Evolutionary conservation across 192 early-diverging fungal genomes (phyloP), one percentile per base, ranked within the genome.

Genomic region (Rhizoclosmatium sp.): DNA sequence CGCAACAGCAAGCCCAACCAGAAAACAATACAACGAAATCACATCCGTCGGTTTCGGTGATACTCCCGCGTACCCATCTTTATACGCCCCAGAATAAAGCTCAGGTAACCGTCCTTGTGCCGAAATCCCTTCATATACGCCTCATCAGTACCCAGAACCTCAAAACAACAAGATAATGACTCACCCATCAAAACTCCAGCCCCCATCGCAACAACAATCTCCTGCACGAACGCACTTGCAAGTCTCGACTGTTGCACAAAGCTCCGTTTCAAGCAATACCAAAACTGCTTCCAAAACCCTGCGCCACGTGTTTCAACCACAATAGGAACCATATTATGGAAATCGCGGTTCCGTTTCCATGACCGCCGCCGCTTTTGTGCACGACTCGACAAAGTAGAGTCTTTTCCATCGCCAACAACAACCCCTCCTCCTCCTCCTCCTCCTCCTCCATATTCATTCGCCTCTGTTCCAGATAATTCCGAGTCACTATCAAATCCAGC

Each of bases 141-240:
- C 16, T 51, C 2, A 51, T 9, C 1, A n/a, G 2, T 12, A 65
- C 31, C 76, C 66, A 12, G 21, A 14, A 40, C 67, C 31, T 44
- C n/a, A 65, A 10, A 75, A 14, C 56, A 3, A 31, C 31, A 47
- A n/a, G 61, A 73, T n/a, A 3, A 65, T 14, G 47, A 51, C 61
- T 56, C n/a, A 78, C 84, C 84, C 46, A 80, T 78, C 61, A 88
- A 66, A n/a, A 67, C 31, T 12, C 87, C 87, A 47, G 80, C 81
- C 56, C 85, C 78, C 19, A 66, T n/a, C 9, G 82, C 82, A 42
- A 87, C 84, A 78, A 83, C 79, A 4, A 84, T 68, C 67, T 88
- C 87, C 75, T 87, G 75, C 9, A 76, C 61, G 16, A 88, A 65
- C 9, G 79, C 71, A 23, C 40, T 31, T 39, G 59, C 21, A 3